These are phyloP conservation scores for Dovyalis caffra DNA, from an alignment of 345 rosid species.

Conservation along the genomic window DNA sequence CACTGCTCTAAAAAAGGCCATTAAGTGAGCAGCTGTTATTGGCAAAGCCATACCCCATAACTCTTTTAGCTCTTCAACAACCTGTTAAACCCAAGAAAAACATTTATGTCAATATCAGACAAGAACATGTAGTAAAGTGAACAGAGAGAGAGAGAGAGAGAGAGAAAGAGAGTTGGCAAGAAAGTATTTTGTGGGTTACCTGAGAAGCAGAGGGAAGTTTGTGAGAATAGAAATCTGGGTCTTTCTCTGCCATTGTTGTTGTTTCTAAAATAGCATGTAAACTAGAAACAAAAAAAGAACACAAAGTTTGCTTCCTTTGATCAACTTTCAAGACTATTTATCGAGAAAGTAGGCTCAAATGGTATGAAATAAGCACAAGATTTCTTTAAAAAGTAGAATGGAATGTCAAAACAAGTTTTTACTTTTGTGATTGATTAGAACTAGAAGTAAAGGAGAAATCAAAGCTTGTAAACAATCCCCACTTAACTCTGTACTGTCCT, in stretches of 20 bases:
- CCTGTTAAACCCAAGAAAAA: conserved; percentile 36
- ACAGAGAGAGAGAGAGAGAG: background rate
- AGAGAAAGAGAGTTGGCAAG: background rate
- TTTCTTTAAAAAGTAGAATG: background rate
- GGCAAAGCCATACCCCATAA: conserved; percentile 90
- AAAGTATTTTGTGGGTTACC: conserved; percentile 32
- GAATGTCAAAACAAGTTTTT: background rate
- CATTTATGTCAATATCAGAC: conserved; percentile 1
- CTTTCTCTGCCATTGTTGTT: conserved; percentile 48
- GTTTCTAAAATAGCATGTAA: conserved; percentile 1
- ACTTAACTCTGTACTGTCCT: background rate
- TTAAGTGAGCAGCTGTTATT: conserved; percentile 78
- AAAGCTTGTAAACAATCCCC: background rate
- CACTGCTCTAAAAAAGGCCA: conserved; percentile 71
- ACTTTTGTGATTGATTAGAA: background rate
- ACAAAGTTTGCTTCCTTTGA: background rate
- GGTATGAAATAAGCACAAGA: background rate
- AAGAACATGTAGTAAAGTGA: background rate
- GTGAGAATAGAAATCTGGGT: conserved; percentile 43
- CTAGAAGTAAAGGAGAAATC: background rate
- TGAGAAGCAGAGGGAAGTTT: conserved; percentile 49
- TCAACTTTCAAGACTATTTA: background rate
- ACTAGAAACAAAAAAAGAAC: background rate
- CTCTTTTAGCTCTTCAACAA: conserved; percentile 76
- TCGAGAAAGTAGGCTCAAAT: background rate